Conservation (phyloP, 495 filamentous ascomycete species). For the Trichoderma reesei region DNA sequence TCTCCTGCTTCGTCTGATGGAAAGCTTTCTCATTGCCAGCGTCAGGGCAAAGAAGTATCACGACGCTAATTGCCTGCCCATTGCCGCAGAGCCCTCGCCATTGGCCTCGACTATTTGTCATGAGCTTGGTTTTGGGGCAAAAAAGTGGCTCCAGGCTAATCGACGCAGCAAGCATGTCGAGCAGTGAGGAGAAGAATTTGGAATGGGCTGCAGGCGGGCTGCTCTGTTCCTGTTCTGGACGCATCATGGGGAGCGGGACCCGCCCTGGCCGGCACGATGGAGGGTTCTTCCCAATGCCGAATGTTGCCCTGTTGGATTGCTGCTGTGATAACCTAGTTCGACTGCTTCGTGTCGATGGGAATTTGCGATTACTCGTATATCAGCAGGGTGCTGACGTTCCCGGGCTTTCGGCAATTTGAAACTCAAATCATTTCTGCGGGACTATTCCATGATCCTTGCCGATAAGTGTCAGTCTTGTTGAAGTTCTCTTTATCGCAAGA, state of each 20-base stretch:
- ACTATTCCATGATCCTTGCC: not conserved
- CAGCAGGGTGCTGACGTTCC: not conserved
- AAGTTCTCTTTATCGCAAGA: not conserved
- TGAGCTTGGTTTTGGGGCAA: not conserved
- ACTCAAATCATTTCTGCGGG: constrained; percentile 7
- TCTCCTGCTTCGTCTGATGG: not conserved
- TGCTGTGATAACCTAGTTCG: not conserved
- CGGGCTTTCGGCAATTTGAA: not conserved
- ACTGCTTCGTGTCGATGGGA: not conserved
- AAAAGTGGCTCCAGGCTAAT: not conserved
- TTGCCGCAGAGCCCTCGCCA: not conserved
- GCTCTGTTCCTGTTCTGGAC: not conserved
- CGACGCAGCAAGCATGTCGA: not conserved
- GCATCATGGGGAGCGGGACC: not conserved
- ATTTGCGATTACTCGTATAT: not conserved
- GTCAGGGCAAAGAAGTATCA: not conserved
- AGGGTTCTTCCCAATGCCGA: not conserved
- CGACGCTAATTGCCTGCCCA: not conserved
- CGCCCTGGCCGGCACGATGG: not conserved
- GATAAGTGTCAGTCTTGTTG: not conserved
- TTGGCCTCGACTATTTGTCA: not conserved
- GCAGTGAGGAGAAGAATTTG: not conserved
- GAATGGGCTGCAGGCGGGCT: constrained; percentile 3
- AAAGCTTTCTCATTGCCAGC: not conserved
- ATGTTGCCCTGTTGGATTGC: not conserved